Conservation (phyloP, 2,329 filamentous ascomycete genomes). For the Trichophyton mentagrophytes region DNA sequence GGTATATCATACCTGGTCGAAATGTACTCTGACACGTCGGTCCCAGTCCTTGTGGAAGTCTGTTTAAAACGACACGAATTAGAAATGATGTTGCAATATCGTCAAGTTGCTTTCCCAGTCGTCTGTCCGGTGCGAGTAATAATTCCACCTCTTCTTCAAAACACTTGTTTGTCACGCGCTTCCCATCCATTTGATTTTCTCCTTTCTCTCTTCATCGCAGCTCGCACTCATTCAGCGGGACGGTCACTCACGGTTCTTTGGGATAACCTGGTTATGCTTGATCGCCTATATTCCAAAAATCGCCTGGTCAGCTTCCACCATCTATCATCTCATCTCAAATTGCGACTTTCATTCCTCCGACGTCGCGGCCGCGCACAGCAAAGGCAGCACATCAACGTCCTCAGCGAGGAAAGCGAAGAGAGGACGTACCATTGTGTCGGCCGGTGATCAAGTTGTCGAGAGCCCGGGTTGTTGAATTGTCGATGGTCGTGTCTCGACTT, state of each 20-base stretch:
- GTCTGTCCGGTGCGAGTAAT: not conserved
- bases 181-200: not conserved
- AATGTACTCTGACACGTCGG: conserved; percentile 96
- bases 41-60: conserved; percentile 99
- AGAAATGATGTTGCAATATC: conserved; percentile 8
- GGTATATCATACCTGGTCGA: conserved; percentile 76
- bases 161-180: not conserved
- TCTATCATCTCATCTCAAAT: not conserved
- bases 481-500: conserved; percentile 35
- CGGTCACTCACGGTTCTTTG: conserved; percentile 69
- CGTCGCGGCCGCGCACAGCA: not conserved
- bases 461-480: conserved; percentile 28
- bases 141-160: not conserved
- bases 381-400: conserved; percentile 6
- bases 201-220: not conserved
- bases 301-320: not conserved
- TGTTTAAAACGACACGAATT: conserved; percentile 31
- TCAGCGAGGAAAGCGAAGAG: not conserved
- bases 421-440: conserved; percentile 38
- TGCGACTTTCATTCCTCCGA: not conserved
- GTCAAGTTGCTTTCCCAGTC: not conserved
- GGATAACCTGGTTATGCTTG: conserved; percentile 99
- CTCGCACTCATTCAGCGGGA: not conserved
- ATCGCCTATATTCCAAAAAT: conserved; percentile 54
- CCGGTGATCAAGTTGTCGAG: conserved; percentile 38